Percentiles rank a stretch among this genome's conserved stretches.
Evolutionary conservation across 2,329 filamentous ascomycete species (phyloP).

Genomic region (Thielaviopsis populi): DNA sequence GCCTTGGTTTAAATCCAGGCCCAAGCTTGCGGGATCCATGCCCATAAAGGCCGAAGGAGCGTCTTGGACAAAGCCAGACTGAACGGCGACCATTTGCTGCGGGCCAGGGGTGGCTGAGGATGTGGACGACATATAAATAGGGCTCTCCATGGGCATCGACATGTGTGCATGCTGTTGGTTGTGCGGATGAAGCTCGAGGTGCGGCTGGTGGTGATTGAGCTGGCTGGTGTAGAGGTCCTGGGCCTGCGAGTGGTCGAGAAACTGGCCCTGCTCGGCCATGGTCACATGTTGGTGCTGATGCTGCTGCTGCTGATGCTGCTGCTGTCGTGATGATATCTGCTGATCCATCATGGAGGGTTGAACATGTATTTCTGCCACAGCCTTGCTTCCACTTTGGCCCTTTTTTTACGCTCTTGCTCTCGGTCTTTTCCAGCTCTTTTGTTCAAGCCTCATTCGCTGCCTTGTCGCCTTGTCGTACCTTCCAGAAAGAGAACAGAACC

Average conservation of each 20-base stretch:
- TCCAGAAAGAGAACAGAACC: neutral
- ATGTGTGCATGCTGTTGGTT: neutral
- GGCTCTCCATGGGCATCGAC: conserved; percentile 6
- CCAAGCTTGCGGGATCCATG: neutral
- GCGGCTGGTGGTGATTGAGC: neutral
- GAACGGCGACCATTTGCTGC: neutral
- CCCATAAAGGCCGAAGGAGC: conserved; percentile 1
- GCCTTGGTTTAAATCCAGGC: neutral
- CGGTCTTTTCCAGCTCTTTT: neutral
- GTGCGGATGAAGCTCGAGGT: neutral
- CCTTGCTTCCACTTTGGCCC: neutral
- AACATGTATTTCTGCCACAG: neutral
- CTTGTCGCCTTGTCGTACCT: neutral
- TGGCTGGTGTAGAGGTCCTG: neutral
- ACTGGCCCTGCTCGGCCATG: neutral
- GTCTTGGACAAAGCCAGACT: neutral
- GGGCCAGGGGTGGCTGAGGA: neutral
- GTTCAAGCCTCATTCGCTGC: neutral
- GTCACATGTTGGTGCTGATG: conserved; percentile 1
- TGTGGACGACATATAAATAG: conserved; percentile 7
- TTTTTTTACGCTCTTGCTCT: neutral
- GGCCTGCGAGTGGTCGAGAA: neutral
- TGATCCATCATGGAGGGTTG: neutral
- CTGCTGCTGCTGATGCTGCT: neutral
- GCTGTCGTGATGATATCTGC: neutral